A percentile compares a stretch with the other conserved stretches of the same genome.
These are phyloP conservation scores for Chlorella sp. DNA, from an alignment of 139 green algal genomes.

Conservation along the genomic window DNA sequence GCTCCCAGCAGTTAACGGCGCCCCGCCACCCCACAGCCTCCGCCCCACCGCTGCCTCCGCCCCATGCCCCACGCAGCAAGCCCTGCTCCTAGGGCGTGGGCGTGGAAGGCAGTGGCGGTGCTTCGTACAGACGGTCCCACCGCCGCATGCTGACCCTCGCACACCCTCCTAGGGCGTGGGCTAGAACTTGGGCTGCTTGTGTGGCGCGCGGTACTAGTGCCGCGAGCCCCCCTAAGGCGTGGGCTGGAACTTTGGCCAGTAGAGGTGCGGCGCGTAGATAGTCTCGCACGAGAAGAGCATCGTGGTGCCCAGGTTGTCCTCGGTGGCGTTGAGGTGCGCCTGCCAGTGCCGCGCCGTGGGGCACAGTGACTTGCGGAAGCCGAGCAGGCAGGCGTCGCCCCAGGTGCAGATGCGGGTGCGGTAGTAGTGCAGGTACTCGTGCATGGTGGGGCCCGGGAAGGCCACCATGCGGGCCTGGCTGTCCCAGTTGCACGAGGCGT, in stretches of 20 bases:
- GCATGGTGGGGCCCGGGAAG: slow-evolving; percentile 10
- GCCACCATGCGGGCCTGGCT: background rate
- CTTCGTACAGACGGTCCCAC: too few relatives aligned
- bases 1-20: too few relatives aligned
- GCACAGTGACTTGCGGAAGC: slow-evolving; percentile 4
- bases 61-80: too few relatives aligned
- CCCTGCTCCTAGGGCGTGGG: too few relatives aligned
- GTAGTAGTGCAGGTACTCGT: slow-evolving; percentile 8
- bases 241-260: background rate
- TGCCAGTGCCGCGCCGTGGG: slow-evolving; percentile 6
- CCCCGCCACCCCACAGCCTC: too few relatives aligned
- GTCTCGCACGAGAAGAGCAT: slow-evolving; percentile 4
- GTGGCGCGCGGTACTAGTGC: too few relatives aligned
- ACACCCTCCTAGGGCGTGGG: too few relatives aligned
- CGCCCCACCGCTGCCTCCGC: too few relatives aligned
- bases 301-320: background rate
- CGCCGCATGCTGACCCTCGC: too few relatives aligned
- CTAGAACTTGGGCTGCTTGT: too few relatives aligned
- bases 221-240: too few relatives aligned
- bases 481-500: background rate
- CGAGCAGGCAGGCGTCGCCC: slow-evolving; percentile 1
- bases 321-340: background rate
- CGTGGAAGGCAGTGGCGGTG: too few relatives aligned
- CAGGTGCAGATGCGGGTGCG: background rate
- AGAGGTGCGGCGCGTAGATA: slow-evolving; percentile 10